Evolutionary conservation across 345 rosid species (phyloP).

Genomic region (Jatropha curcas): DNA sequence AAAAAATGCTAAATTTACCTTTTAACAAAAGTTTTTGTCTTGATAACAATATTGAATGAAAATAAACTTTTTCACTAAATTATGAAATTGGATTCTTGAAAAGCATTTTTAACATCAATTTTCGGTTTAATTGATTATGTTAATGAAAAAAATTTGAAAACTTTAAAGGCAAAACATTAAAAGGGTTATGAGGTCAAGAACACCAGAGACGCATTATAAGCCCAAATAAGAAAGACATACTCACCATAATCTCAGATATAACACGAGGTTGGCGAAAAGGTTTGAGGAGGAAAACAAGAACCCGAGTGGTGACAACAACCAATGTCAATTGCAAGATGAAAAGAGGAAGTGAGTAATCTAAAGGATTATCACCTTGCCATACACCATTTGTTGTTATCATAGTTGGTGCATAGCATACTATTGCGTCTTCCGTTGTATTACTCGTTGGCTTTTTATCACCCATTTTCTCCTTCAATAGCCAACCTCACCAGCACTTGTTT

Average conservation of each 20-base stretch:
- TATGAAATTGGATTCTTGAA: too few species aligned
- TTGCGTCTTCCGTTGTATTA: conserved; percentile 32
- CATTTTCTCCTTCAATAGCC: conserved; percentile 4
- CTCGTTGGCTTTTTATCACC: neutral
- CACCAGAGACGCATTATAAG: neutral
- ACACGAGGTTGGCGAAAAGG: conserved; percentile 96
- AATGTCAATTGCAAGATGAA: conserved; percentile 80
- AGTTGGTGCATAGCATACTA: conserved; percentile 84
- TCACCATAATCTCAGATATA: conserved; percentile 78
- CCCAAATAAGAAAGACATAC: neutral
- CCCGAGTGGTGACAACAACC: conserved; percentile 69
- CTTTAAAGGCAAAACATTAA: neutral
- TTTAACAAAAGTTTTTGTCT: too few species aligned
- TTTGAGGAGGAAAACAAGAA: conserved; percentile 65
- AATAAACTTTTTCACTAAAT: too few species aligned
- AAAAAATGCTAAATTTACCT: too few species aligned
- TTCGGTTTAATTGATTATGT: too few species aligned
- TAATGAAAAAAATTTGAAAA: neutral
- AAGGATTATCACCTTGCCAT: conserved; percentile 98
- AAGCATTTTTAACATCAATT: too few species aligned
- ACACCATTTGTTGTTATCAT: conserved; percentile 95
- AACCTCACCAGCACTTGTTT: neutral
- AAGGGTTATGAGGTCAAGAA: neutral
- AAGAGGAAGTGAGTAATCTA: conserved; percentile 86
- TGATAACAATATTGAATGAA: too few species aligned